Evolutionary conservation across 2,329 filamentous ascomycete species (phyloP), one percentile per base, ranked within the genome.

Genomic region (Pestalotiopsis sp.): DNA sequence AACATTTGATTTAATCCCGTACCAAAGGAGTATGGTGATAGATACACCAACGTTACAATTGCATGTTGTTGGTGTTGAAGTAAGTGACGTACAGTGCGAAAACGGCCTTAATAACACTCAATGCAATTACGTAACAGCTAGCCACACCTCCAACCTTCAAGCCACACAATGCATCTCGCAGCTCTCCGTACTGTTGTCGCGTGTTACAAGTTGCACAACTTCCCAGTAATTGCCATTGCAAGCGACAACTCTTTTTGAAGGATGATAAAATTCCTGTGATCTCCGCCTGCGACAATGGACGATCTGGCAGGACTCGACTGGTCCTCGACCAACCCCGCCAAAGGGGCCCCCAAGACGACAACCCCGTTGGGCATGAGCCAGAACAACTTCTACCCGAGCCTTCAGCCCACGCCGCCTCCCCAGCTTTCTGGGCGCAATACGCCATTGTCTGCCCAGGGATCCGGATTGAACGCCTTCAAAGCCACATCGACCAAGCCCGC

Each of bases 351-450:
- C 20, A 66, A 59, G 49, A 68, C 67, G 70, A 75, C 66, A 65
- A 61, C 70, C 60, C 70, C 75, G 64, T 73, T 75, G 75, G 75
- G 75, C 57, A 73, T 72, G 73, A 77, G 71, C 71, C 70, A 75
- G 39, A 72, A 75, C 63, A 70, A 73, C 66, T 73, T 76, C 71
- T 79, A 78, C 72, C 73, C 77, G 45, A 80, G 85, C 3, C 80
- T 90, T 68, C 87, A 84, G 69, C 86, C 87, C 72, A 87, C 85
- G 68, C 86, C 87, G 45, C 87, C 88, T 52, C 86, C 87, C 66
- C 81, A 87, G 70, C 80, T 79, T 61, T 90, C 88, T 7, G 86
- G 85, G 49, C 83, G 83, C 71, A 88, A 83, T 75, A 90, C 87
- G 14, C 88, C 89, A 20, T 75, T 89, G 56, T 87, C 87, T 4